Percentiles rank a stretch among this genome's conserved stretches.
Evolutionary conservation across 345 rosid species (phyloP).

Genomic region (Trapa bicornis): DNA sequence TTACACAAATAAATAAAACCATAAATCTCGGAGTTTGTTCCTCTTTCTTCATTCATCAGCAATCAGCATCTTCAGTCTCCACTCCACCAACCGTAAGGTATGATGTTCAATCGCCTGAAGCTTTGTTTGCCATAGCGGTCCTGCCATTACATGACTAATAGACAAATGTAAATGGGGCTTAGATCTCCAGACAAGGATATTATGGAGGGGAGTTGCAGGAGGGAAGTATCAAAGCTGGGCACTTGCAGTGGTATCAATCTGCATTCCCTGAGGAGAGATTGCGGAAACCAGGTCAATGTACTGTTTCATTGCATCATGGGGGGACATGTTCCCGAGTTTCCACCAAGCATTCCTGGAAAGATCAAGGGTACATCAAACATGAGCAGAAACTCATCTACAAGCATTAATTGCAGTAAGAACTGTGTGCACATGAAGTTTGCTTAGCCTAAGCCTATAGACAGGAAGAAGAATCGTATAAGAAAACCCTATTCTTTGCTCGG

Average conservation of each 20-base stretch:
- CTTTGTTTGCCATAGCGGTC: neutral
- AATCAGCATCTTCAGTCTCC: too few species aligned
- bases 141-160: neutral
- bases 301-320: conserved; percentile 41
- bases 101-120: neutral
- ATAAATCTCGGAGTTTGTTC: too few species aligned
- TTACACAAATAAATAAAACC: too few species aligned
- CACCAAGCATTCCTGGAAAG: conserved; percentile 40
- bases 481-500: too few species aligned
- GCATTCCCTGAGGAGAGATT: conserved; percentile 22
- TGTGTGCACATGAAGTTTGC: too few species aligned
- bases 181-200: neutral
- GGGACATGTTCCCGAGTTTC: conserved; percentile 31
- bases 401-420: too few species aligned
- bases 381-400: neutral
- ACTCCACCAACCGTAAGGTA: too few species aligned
- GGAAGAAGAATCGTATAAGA: too few species aligned
- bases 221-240: neutral
- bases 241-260: conserved; percentile 17
- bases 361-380: neutral
- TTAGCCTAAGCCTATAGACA: too few species aligned
- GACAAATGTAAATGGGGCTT: neutral
- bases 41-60: too few species aligned
- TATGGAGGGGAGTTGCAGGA: neutral
- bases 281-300: conserved; percentile 28